Base-by-base conservation (phyloP, 805 yeast species). In the Hanseniaspora guilliermondii region DNA sequence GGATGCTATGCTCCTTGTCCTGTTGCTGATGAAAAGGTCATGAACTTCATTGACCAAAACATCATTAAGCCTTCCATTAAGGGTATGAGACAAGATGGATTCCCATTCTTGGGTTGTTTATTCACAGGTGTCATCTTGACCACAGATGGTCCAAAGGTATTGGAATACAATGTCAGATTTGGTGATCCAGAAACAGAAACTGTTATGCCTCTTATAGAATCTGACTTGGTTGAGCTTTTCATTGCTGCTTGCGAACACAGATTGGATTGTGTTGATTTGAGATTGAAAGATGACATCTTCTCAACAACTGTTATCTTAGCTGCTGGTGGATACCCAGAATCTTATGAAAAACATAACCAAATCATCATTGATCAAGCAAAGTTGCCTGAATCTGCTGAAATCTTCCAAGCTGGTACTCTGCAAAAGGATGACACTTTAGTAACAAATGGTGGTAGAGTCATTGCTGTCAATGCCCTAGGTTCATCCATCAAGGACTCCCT, bases 141-240 rank as follows among this genome's bases (percentile, higher is more conserved):
- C 5, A 78, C 81, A n/a, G 63, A 73, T 42, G 97, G 95, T 58
- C 97, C 98, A 61, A 87, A 88, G 72, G 96, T 89, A 4, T 75
- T 93, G 64, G 99, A 93, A 70, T 93, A 94, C 71, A 93, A 93
- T 62, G 97, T 94, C 50, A 82, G 99, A 71, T 94, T 93, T 62
- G 99, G 99, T 59, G 99, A 93, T 68, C 99, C 99, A 60, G 99
- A 93, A 72, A 93, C 97, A 36, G 98, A 93, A 73, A 86, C 97
- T 2, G 95, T 93, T 24, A 73, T 93, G 64, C 96, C 97, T 21
- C 75, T 93, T 64, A 73, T 93, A 59, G 73, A 86, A 47, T 78
- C 80, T 41, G 99, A 93, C 70, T 76, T 93, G 64, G 93, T 96
- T 47, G 87, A 89, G 69, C 80, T 93, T 47, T 79, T 94, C 78